A percentile compares a stretch with the other conserved stretches of the same genome.
Conservation (phyloP, 768 basidiomycete species). For the Phaffia australis region DNA sequence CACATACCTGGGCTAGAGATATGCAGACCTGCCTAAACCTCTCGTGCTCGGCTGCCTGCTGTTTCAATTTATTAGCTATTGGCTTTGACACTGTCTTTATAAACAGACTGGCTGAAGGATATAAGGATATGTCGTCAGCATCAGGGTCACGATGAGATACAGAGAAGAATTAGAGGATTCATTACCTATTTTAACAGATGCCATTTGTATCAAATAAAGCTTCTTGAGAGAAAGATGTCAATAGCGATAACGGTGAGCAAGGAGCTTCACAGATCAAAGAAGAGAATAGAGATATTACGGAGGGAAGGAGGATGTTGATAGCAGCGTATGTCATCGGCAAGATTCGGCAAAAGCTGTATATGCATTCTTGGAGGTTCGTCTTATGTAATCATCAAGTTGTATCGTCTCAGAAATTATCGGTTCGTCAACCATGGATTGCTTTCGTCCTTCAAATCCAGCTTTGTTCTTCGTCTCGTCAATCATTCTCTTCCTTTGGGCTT, state of each 20-base stretch:
- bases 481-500: too few species aligned
- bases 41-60: slow-evolving; percentile 22
- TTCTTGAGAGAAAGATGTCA: too few species aligned
- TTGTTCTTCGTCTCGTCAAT: too few species aligned
- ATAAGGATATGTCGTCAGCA: neutral
- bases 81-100: slow-evolving; percentile 24
- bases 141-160: neutral
- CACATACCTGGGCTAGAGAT: slow-evolving; percentile 11
- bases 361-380: too few species aligned
- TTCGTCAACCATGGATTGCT: too few species aligned
- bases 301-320: neutral
- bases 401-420: too few species aligned
- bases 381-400: too few species aligned
- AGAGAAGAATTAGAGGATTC: neutral
- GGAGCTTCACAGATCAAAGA: neutral
- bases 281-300: slow-evolving; percentile 1
- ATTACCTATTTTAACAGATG: slow-evolving; percentile 18
- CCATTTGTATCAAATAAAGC: neutral
- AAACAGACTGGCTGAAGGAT: slow-evolving; percentile 2
- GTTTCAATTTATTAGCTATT: slow-evolving; percentile 25
- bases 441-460: too few species aligned
- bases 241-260: too few species aligned
- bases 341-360: too few species aligned
- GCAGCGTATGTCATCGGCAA: neutral
- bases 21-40: slow-evolving; percentile 21